Conservation (phyloP, 495 filamentous ascomycete genomes). For the Glonium stellatum region DNA sequence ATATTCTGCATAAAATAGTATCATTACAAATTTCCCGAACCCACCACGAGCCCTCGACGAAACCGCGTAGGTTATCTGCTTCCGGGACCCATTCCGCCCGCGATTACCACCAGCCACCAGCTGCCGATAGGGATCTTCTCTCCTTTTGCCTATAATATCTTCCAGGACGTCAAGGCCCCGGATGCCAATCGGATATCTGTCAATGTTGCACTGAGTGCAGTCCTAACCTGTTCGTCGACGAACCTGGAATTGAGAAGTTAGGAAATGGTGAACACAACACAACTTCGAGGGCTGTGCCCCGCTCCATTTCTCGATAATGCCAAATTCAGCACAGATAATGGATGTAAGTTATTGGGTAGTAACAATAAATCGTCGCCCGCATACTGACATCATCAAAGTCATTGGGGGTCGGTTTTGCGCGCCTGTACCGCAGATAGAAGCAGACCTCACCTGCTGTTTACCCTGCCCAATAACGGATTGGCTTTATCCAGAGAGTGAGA, state of each 20-base stretch:
- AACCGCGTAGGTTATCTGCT: neutral
- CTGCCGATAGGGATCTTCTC: neutral
- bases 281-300: conserved; percentile 49
- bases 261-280: conserved; percentile 23
- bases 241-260: neutral
- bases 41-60: neutral
- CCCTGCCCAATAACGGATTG: conserved; percentile 84
- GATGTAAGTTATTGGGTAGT: conserved; percentile 49
- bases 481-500: conserved; percentile 68
- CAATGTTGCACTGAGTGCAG: conserved; percentile 3
- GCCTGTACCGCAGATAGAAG: conserved; percentile 40
- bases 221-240: neutral
- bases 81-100: neutral
- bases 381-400: conserved; percentile 45
- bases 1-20: neutral
- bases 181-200: neutral
- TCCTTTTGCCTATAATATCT: neutral
- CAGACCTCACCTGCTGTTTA: conserved; percentile 63
- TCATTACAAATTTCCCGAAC: neutral
- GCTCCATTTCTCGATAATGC: conserved; percentile 56
- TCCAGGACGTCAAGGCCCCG: neutral
- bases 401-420: conserved; percentile 60
- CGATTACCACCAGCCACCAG: neutral
- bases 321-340: conserved; percentile 58
- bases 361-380: conserved; percentile 22